Evolutionary conservation across 148 eudicot species (phyloP), one percentile per base, ranked within the genome.

Genomic region (Spergularia bocconei): DNA sequence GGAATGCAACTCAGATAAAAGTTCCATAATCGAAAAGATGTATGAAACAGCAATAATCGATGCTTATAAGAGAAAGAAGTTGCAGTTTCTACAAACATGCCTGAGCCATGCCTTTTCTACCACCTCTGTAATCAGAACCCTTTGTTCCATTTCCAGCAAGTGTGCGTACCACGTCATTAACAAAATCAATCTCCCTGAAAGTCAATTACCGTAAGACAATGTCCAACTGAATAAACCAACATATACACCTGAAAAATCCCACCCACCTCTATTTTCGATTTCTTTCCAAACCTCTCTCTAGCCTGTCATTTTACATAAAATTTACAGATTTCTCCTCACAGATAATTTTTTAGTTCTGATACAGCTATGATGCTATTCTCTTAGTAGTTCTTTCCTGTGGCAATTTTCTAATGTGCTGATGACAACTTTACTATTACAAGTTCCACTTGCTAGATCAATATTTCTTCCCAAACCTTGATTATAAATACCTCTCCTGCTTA

Each of bases 101-200:
- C 98, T 94, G 98, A 70, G 89, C 20, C 16, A 70, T 78, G 83
- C 98, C 98, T 72, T 63, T 86, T 82, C 91, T 80, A 65, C 98
- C 98, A 52, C 98, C 97, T 79, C 59, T 82, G 73, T 94, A 94
- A 80, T 94, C 98, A 78, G 97, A 90, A 65, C 98, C 98, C 84
- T 94, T 94, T 53, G 91, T 87, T 67, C 97, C 98, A 83, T 91
- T 90, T 74, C 98, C 98, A 84, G 98, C 97, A 69, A 94, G 88
- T 19, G 98, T 94, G 75, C 77, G 86, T 71, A 94, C 98, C 44
- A 72, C 84, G 82, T 94, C 98, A 67, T 86, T 78, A 19, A 91
- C 98, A 87, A 94, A 94, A 84, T 94, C 90, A 85, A 94, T 76
- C 87, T 90, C 96, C 86, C 98, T 94, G 83, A 67, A 76, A 76